Evolutionary conservation across 2,329 filamentous ascomycete genomes (phyloP), one percentile per base, ranked within the genome.

Genomic region (Penicillium expansum): DNA sequence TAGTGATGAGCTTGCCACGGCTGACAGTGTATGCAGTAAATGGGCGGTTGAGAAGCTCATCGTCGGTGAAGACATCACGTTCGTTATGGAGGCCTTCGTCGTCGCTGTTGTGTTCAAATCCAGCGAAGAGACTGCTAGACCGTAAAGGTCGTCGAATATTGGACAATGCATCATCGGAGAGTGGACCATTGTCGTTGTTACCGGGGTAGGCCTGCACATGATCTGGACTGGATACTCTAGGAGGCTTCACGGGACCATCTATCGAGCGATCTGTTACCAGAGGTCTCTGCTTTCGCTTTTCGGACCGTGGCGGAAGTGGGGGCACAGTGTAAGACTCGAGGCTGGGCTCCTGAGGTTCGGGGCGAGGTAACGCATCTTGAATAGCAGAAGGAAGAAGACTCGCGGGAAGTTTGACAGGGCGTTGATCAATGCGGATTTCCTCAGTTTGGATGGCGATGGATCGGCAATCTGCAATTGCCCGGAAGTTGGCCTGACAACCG

Each of bases 61-160:
- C 74, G 48, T 79, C 77, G 2, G 73, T 76, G 50, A 76, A 76
- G 20, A 77, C 65, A 41, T 76, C 74, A 7, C 64, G 56, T 18
- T 67, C 45, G 33, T 55, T 60, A 9, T 63, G 64, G 8, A 65
- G 62, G 9, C 55, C 56, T 60, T 75, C 74, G 16, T 81, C 79
- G 56, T 81, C 80, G 67, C 86, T 91, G 43, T 80, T 81, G 13
- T 84, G 85, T 45, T 93, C 90, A 63, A 95, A 94, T 0, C 90
- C 90, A 32, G 90, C 89, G 73, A 94, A 94, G n/a, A 95, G 78
- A 69, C 90, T 94, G 74, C 89, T 93, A 48, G 90, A 87, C 54
- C 90, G 83, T 68, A 89, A 86, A 1, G 90, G 89, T 16, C 87
- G 83, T 58, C 87, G 83, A 69, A 89, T 80, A 2, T 86, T 83